phyloP scores from a whole-genome alignment of 805 yeast species.

The Ogataea sp. region DNA sequence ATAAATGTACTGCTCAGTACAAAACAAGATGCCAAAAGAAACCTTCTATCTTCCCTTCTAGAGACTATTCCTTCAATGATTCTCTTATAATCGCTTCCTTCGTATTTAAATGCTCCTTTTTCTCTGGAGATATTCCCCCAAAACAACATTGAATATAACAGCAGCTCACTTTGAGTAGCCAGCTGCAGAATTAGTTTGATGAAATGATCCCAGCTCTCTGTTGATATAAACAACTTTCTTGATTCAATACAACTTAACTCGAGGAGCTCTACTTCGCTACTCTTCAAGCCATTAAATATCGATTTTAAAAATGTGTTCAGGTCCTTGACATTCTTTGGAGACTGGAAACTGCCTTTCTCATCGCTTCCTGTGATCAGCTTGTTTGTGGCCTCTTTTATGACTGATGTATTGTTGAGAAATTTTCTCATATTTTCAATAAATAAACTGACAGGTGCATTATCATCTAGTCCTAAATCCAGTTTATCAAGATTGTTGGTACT shows the following conservation, averaged over 20 bases:
- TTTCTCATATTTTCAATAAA: conserved; percentile 2
- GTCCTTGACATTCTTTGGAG: not conserved
- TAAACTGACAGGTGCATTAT: not conserved
- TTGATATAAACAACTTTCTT: not conserved
- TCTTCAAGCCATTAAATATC: not conserved
- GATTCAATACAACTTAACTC: not conserved
- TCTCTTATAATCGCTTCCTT: too few species aligned
- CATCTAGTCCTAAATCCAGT: not conserved
- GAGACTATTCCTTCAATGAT: not conserved
- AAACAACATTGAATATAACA: not conserved
- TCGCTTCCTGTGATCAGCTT: not conserved
- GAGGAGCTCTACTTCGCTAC: not conserved
- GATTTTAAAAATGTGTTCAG: not conserved
- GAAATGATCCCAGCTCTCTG: not conserved
- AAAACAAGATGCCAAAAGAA: not conserved
- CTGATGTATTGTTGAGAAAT: conserved; percentile 1
- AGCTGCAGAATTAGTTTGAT: not conserved
- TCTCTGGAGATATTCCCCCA: too few species aligned
- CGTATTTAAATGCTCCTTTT: not conserved
- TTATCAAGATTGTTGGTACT: not conserved
- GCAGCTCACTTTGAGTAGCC: not conserved
- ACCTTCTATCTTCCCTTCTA: not conserved
- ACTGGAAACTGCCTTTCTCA: too few species aligned
- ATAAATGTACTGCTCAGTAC: not conserved
- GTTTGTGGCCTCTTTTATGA: not conserved